Evolutionary conservation across 371 early-diverging fungal genomes (phyloP).

Genomic region (Circinella minor): DNA sequence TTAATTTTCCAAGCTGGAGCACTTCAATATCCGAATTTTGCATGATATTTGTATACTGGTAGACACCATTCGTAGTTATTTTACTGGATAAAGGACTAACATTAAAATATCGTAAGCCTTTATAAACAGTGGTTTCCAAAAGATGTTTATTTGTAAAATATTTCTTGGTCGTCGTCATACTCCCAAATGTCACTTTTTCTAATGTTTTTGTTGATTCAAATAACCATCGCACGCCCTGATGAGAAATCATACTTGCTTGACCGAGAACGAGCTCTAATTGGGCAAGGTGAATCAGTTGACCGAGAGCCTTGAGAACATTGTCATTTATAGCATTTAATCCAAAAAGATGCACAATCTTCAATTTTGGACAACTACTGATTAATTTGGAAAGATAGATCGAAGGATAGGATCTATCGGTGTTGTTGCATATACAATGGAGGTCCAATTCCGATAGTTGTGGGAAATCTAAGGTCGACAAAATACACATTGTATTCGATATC

Average conservation of each 20-base stretch:
- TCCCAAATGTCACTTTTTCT: background rate
- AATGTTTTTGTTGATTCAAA: background rate
- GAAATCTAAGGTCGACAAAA: background rate
- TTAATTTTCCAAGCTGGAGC: too few relatives aligned
- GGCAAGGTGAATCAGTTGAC: background rate
- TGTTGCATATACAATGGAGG: background rate
- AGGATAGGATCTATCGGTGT: background rate
- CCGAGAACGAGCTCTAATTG: background rate
- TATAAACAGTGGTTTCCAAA: background rate
- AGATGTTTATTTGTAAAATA: slow-evolving; percentile 1
- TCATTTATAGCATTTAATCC: background rate
- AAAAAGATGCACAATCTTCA: background rate
- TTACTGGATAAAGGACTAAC: too few relatives aligned
- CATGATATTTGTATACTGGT: too few relatives aligned
- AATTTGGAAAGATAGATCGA: background rate
- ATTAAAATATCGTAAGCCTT: too few relatives aligned
- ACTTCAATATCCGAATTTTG: too few relatives aligned
- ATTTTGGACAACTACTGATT: background rate
- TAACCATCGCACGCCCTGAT: slow-evolving; percentile 2
- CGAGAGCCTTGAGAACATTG: background rate
- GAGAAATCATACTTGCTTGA: slow-evolving; percentile 1
- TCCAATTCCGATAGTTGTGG: background rate
- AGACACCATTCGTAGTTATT: too few relatives aligned
- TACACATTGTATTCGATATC: too few relatives aligned
- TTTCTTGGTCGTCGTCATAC: background rate